Evolutionary conservation across 1,284 basidiomycete species (phyloP), one percentile per base, ranked within the genome.

Genomic region (Phellinidium pouzarii): DNA sequence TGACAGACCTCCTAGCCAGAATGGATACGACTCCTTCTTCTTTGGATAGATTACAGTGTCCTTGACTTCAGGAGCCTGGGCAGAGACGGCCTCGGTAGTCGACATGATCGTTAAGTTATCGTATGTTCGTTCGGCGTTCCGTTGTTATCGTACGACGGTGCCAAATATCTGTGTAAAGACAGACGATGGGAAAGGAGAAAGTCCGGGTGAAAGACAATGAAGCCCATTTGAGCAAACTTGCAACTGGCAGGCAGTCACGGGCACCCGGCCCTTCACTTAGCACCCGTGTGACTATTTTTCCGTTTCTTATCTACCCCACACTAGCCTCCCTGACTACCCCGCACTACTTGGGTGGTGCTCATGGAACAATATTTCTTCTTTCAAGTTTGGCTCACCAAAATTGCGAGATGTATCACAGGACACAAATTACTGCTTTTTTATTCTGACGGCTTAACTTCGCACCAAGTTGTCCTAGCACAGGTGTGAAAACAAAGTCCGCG

Each of bases 1-100:
- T 8, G 44, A 69, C 76, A 60, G 51, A 83, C 87, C 86, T 68
- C 87, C 87, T 9, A 91, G 72, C 82, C 84, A 91, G 69, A 89
- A 87, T 17, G 87, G 87, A 69, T 91, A 86, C 12, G 84, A 85
- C 68, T 81, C 70, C 72, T 84, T 86, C 65, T 70, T 72, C 55
- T 61, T 59, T 44, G 48, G 29, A 19, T 55, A 36, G 6, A 56
- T 38, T 17, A 41, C 17, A 22, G 48, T 49, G 31, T 53, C 47
- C 46, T 52, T 55, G 19, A 20, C 26, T 38, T 52, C 50, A 27
- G 48, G 53, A 19, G 48, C 38, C 44, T 55, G 48, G 12, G 53
- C 48, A 23, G 48, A 50, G 34, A 51, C 53, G 8, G 48, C 43
- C 36, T 55, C 38, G 31, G 51, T 50, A 4, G 25, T 25, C 29